phyloP scores from a whole-genome alignment of 352 stramenopile genomes.

The Albugo candida region DNA sequence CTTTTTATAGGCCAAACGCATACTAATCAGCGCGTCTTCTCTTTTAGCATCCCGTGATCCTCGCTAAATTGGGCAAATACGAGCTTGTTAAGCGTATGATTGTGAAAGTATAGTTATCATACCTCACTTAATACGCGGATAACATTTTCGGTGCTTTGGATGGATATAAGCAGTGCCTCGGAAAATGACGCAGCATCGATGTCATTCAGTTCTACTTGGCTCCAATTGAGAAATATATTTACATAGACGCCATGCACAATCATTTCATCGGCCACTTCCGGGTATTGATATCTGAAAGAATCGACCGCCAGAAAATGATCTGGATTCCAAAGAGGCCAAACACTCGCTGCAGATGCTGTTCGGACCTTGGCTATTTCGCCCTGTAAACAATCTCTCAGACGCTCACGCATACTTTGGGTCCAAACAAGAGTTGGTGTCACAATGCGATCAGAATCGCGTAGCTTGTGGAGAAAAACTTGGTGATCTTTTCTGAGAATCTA shows the following conservation, averaged over 20 bases:
- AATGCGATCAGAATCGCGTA: constrained; percentile 48
- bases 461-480: constrained; percentile 30
- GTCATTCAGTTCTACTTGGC: constrained; percentile 34
- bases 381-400: constrained; percentile 27
- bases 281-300: constrained; percentile 73
- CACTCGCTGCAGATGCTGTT: constrained; percentile 20
- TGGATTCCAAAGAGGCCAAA: constrained; percentile 58
- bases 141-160: constrained; percentile 69
- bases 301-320: constrained; percentile 74
- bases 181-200: constrained; percentile 63
- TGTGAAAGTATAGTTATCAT: background rate
- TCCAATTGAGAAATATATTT: constrained; percentile 46
- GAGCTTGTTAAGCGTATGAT: background rate
- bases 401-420: constrained; percentile 44
- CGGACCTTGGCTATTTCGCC: constrained; percentile 49
- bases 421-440: constrained; percentile 45
- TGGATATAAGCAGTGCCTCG: constrained; percentile 55
- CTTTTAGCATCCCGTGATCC: constrained; percentile 33
- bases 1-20: constrained; percentile 57
- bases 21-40: constrained; percentile 32
- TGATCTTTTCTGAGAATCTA: constrained; percentile 40
- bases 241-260: constrained; percentile 70
- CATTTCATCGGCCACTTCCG: constrained; percentile 45
- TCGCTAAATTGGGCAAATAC: constrained; percentile 10
- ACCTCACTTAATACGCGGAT: constrained; percentile 53